Evolutionary conservation across 768 basidiomycete species (phyloP).

Genomic region (Filobasidium wieringae): DNA sequence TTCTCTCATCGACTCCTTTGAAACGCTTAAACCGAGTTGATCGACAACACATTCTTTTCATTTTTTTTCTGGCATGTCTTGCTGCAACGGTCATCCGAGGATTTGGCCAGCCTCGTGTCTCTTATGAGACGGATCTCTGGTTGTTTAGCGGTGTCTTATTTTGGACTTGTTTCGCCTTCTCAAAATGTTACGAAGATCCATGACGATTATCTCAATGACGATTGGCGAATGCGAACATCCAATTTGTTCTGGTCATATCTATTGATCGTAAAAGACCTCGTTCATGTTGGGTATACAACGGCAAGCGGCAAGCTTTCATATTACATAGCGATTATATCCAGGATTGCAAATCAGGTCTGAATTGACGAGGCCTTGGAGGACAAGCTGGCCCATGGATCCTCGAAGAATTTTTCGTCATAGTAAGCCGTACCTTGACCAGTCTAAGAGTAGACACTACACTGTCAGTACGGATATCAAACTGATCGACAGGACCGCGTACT

Average conservation of each 20-base stretch:
- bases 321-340: too few species aligned
- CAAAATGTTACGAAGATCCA: too few species aligned
- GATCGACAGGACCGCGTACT: background rate
- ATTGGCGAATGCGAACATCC: too few species aligned
- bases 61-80: background rate
- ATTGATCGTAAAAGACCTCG: too few species aligned
- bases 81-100: conserved; percentile 1
- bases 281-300: too few species aligned
- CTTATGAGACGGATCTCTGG: conserved; percentile 1
- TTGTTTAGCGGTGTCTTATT: background rate
- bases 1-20: background rate
- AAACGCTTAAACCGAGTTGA: background rate
- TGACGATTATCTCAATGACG: too few species aligned
- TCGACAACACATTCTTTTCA: background rate
- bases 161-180: background rate
- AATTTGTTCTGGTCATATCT: too few species aligned
- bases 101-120: background rate
- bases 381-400: conserved; percentile 4
- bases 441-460: background rate
- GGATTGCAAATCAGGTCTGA: too few species aligned
- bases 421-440: background rate
- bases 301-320: too few species aligned
- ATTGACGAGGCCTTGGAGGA: too few species aligned
- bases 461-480: background rate
- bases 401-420: conserved; percentile 6